Conservation (phyloP, 192 early-diverging fungal genomes). For the Gamsiella multidivaricata region DNA sequence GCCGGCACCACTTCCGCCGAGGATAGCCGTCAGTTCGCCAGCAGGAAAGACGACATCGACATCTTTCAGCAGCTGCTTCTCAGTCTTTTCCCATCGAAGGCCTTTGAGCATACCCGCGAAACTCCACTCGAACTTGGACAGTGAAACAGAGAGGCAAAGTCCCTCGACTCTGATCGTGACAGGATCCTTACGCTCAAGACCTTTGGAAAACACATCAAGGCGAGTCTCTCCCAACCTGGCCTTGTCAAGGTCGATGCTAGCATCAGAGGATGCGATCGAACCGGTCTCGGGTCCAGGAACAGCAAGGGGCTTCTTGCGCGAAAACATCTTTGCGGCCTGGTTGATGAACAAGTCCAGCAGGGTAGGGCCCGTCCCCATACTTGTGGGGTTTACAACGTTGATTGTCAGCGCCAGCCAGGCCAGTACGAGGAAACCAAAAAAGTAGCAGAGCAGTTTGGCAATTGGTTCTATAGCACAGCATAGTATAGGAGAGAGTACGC, state of each 20-base stretch:
- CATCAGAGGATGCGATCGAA: slow-evolving; percentile 2
- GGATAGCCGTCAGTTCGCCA: slow-evolving; percentile 45
- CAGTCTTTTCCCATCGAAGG: slow-evolving; percentile 13
- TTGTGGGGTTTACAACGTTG: slow-evolving; percentile 40
- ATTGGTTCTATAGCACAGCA: slow-evolving; percentile 31
- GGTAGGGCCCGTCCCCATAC: slow-evolving; percentile 43
- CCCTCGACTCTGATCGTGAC: slow-evolving; percentile 50
- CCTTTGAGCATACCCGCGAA: slow-evolving; percentile 16
- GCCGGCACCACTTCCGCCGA: slow-evolving; percentile 51
- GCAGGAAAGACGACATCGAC: slow-evolving; percentile 53
- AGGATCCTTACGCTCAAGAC: slow-evolving; percentile 30
- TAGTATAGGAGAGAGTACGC: no score
- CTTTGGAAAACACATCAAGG: slow-evolving; percentile 42
- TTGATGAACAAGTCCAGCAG: slow-evolving; percentile 44
- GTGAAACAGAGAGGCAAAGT: slow-evolving; percentile 18
- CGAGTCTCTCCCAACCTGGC: slow-evolving; percentile 31
- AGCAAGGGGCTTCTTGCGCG: slow-evolving; percentile 5
- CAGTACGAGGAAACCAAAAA: slow-evolving; percentile 35
- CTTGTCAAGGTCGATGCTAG: slow-evolving; percentile 15
- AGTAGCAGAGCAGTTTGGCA: slow-evolving; percentile 18
- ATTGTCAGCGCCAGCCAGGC: slow-evolving; percentile 37
- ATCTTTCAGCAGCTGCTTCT: slow-evolving; percentile 39
- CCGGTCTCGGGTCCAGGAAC: not conserved
- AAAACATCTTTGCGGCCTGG: slow-evolving; percentile 11
- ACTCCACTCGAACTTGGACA: slow-evolving; percentile 38